Percentiles rank a stretch among this genome's conserved stretches.
phyloP scores from a whole-genome alignment of 495 filamentous ascomycete species.

The Hypoxylon fuscum region DNA sequence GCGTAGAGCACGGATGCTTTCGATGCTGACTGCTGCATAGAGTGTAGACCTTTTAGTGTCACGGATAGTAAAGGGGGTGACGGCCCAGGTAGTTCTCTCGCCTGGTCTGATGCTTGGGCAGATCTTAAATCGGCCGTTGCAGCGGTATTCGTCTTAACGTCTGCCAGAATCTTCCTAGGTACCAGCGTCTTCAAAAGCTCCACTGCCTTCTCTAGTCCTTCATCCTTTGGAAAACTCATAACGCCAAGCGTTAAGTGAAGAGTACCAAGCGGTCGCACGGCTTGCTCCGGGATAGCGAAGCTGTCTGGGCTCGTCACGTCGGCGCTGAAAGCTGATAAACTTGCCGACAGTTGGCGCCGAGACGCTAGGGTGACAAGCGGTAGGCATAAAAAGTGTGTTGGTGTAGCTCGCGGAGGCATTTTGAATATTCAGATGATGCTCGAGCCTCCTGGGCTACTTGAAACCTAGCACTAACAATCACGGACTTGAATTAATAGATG shows the following conservation, averaged over 20 bases:
- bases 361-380: constrained; percentile 74
- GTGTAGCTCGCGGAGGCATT: constrained; percentile 46
- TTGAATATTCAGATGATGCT: constrained; percentile 1
- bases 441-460: too few relatives aligned
- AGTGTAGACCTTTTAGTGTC: constrained; percentile 56
- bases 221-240: constrained; percentile 72
- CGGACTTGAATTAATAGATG: too few relatives aligned
- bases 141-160: constrained; percentile 23
- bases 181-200: constrained; percentile 64
- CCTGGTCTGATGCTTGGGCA: neutral
- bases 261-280: constrained; percentile 80
- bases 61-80: constrained; percentile 42
- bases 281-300: constrained; percentile 61
- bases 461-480: too few relatives aligned
- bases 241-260: constrained; percentile 89
- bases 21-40: constrained; percentile 54
- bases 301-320: constrained; percentile 56
- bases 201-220: constrained; percentile 66
- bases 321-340: constrained; percentile 67
- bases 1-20: constrained; percentile 58
- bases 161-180: constrained; percentile 58
- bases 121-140: constrained; percentile 9
- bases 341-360: constrained; percentile 67
- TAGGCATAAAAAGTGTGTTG: constrained; percentile 92
- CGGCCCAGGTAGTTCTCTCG: constrained; percentile 10